Base-by-base conservation (phyloP, 495 filamentous ascomycete genomes). In the Parathielavia appendiculata region DNA sequence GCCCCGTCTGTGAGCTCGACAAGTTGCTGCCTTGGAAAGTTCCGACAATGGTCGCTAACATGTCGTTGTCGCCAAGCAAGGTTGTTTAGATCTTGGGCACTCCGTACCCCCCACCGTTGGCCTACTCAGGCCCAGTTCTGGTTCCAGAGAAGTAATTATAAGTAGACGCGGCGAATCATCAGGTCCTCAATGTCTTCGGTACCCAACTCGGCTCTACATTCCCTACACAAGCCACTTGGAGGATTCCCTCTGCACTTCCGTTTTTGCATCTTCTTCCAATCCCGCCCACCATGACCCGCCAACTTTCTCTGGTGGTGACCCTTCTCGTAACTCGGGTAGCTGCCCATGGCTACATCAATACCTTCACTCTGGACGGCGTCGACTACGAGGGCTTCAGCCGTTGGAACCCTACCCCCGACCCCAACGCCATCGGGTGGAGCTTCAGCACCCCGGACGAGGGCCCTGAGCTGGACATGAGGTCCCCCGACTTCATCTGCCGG, bases 11-110 rank as follows among this genome's bases (percentile, higher is more conserved):
- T 14, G 44, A 47, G 22, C 22, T 47, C 14, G 23, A 47, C 22
- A 46, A 6, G 23, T 47, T 47, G 44, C 44, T 47, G 44, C 44
- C 44, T 47, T 47, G 44, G n/a, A 47, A 47, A 47, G 44, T 47
- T 47, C 44, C 44, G 44, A 44, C 41, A 10, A 30, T 30, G 23
- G 44, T 30, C 44, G 5, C 22, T 47, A 16, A 30, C 44, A 30
- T 30, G 44, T 1, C 20, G 44, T 23, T 10, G 44, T 23, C 20
- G 44, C 20, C 11, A 23, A 26, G 44, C 44, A 46, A 23, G 12
- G 11, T 20, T 26, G 44, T 14, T 20, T 8, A 46, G 19, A 1
- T 41, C 11, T n/a, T n/a, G n/a, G 13, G 22, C 30, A 47, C 44
- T 30, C 12, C 44, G 20, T 47, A 30, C 22, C 12, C 44, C 20